A percentile compares a stretch with the other conserved stretches of the same genome.
These are phyloP conservation scores for Adenanthera pavonina DNA, from an alignment of 306 rosid genomes.

Conservation along the genomic window DNA sequence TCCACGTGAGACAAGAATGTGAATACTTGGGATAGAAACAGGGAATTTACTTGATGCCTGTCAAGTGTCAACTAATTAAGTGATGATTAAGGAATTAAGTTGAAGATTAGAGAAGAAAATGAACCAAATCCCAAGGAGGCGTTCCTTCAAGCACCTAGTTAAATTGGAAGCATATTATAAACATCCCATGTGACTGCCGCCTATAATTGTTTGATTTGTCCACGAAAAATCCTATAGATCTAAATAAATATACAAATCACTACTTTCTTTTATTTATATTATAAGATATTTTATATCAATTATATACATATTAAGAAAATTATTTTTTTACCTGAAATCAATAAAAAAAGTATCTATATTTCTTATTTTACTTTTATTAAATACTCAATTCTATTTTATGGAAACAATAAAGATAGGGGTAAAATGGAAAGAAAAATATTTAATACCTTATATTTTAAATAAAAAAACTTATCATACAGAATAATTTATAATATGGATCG, in stretches of 20 bases:
- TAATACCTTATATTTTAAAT: too few relatives aligned
- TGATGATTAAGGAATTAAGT: conserved; percentile 26
- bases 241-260: conserved; percentile 35
- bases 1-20: background rate
- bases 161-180: conserved; percentile 46
- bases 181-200: conserved; percentile 81
- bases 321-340: too few relatives aligned
- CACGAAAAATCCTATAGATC: background rate
- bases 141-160: conserved; percentile 50
- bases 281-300: too few relatives aligned
- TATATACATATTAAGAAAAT: too few relatives aligned
- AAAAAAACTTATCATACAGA: too few relatives aligned
- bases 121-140: conserved; percentile 36
- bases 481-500: too few relatives aligned
- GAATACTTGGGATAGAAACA: background rate
- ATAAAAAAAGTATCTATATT: too few relatives aligned
- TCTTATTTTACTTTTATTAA: too few relatives aligned
- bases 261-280: background rate
- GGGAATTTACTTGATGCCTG: background rate
- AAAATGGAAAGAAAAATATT: too few relatives aligned
- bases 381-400: too few relatives aligned
- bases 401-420: too few relatives aligned
- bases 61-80: background rate
- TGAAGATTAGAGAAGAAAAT: conserved; percentile 21
- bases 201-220: conserved; percentile 39